Evolutionary conservation across 352 stramenopile species (phyloP), one percentile per base, ranked within the genome.

Genomic region (Pythium periplocum): DNA sequence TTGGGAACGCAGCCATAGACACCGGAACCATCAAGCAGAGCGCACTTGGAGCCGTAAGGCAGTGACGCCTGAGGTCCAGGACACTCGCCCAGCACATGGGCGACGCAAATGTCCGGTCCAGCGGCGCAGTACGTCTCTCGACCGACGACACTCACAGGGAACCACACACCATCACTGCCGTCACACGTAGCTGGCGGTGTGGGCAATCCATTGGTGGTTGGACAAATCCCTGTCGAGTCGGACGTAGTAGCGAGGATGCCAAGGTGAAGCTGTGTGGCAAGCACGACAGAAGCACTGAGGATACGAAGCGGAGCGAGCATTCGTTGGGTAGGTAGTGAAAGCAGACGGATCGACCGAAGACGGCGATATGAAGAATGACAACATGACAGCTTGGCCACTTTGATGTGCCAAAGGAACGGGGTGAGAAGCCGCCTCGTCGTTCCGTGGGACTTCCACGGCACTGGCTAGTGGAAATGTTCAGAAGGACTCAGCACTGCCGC

Each of bases 1-100:
- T 51, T 57, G 8, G 51, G 40, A 8, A 57, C 51, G 45, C 51
- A 57, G 17, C 45, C 35, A 34, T 57, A 51, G n/a, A 51, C 45
- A 17, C 51, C 51, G 33, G 30, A n/a, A 12, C 7, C 12, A 12
- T 42, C 38, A 10, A 57, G 4, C 37, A n/a, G 26, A 9, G 10
- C 32, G 36, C 51, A 57, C 4, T 35, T 26, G n/a, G 51, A 51
- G 8, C 51, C 51, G 39, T 51, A 57, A n/a, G 51, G 51, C 42
- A 57, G 39, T 12, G 38, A 42, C 10, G 2, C 10, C 5, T 51
- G 51, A 4, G 51, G 36, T 9, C 45, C 36, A 41, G 51, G 51
- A 36, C 51, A 57, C 6, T 35, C 39, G 11, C 39, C 17, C 10
- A 52, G 10, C 34, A 44, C 26, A 31, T 47, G n/a, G n/a, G 40